Evolutionary conservation across 2,329 filamentous ascomycete species (phyloP), one percentile per base, ranked within the genome.

Genomic region (Diplocarpon rosae): DNA sequence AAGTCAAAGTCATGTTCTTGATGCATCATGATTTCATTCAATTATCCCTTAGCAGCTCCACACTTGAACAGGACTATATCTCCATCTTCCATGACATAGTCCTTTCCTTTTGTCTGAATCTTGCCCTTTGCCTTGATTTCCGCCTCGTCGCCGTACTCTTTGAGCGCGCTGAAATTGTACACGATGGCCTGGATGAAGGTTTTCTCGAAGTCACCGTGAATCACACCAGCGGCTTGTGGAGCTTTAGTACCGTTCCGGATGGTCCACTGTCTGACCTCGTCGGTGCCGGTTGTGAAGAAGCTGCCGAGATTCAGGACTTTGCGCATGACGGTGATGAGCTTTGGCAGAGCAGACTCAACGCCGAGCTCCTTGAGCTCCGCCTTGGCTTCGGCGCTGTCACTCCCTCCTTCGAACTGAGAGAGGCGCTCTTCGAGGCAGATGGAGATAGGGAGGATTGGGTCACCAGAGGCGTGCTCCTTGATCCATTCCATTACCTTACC

Each of bases 251-350:
- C 89, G 61, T 85, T 89, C 48, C 92, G 80, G 63, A 98, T 87
- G 20, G 92, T 98, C 93, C 92, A 98, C 70, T 98, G 92, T 59
- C 92, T 79, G 53, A 98, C 92, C 70, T 98, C 92, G 63, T 98
- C 93, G 17, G 88, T 69, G 60, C 92, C 92, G 29, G 84, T 89
- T 42, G 92, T 98, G 80, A 98, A 98, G 76, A 98, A 98, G 64
- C 85, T 92, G 63, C 83, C 83, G 34, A 98, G 75, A 68, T 92
- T 83, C 56, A 98, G 73, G 13, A 79, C 80, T 70, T 92, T 88
- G 62, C 92, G 85, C 92, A 98, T 98, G 56, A 86, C 85, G 16
- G 78, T 72, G 61, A 98, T 82, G 61, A 94, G 76, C 76, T 96
- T 96, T 59, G 89, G 88, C 41, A 98, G 73, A 17, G 84, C 84